Conservation (phyloP, 2,329 filamentous ascomycete genomes). For the Raffaelea deltoideospora region DNA sequence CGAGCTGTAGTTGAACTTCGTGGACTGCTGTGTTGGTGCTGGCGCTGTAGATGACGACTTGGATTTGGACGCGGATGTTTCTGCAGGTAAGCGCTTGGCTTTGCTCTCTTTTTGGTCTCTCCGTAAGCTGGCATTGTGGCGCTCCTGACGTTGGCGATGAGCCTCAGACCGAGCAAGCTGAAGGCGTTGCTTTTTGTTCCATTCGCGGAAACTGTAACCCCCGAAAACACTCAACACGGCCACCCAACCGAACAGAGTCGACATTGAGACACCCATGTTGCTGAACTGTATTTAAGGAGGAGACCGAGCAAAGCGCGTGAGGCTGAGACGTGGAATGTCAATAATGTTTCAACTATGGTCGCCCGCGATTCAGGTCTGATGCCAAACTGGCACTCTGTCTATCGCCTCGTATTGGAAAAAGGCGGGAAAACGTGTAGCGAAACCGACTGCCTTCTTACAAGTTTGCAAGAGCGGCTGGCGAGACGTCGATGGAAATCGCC, state of each 20-base stretch:
- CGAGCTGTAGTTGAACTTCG: slow-evolving; percentile 21
- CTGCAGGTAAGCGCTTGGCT: slow-evolving; percentile 23
- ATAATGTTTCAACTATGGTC: no score
- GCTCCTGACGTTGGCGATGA: slow-evolving; percentile 15
- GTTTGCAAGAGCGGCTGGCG: no score
- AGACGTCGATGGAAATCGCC: no score
- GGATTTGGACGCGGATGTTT: slow-evolving; percentile 14
- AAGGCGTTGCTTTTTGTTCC: slow-evolving; percentile 11
- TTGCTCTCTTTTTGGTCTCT: slow-evolving; percentile 18
- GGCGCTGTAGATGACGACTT: slow-evolving; percentile 15
- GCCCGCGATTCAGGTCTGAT: no score
- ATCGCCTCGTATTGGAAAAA: no score
- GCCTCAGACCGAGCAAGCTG: slow-evolving; percentile 9
- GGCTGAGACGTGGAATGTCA: no score
- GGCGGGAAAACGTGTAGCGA: no score
- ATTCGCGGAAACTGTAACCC: slow-evolving; percentile 12
- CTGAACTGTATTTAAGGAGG: background rate
- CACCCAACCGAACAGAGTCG: slow-evolving; percentile 19
- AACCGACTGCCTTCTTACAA: no score
- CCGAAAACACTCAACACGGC: slow-evolving; percentile 14
- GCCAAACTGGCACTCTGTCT: no score
- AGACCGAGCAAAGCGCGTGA: background rate
- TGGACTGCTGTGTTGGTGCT: slow-evolving; percentile 9
- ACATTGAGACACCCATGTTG: slow-evolving; percentile 20
- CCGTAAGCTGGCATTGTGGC: slow-evolving; percentile 17